These are phyloP conservation scores for Huiozyma sinensis DNA, from an alignment of 805 yeast species.

Conservation along the genomic window DNA sequence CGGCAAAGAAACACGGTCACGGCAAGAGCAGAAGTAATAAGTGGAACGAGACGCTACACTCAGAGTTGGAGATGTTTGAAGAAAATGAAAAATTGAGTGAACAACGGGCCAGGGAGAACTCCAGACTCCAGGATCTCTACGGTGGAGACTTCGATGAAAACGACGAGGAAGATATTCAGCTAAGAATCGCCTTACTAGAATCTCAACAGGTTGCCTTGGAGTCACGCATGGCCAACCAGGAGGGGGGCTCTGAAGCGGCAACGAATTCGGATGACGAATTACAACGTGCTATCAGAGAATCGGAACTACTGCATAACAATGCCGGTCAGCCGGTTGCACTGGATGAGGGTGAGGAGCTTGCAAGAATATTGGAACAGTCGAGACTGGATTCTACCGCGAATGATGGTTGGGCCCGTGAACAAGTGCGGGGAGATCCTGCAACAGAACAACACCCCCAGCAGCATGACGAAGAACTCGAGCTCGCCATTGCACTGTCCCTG, in stretches of 20 bases:
- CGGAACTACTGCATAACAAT: slow-evolving; percentile 4
- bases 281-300: slow-evolving; percentile 15
- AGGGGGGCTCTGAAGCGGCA: background rate
- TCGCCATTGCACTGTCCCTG: slow-evolving; percentile 27
- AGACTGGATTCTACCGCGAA: background rate
- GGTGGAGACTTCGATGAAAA: slow-evolving; percentile 18
- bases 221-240: background rate
- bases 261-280: slow-evolving; percentile 7
- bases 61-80: slow-evolving; percentile 21
- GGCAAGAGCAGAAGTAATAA: slow-evolving; percentile 14
- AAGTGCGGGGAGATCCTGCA: background rate
- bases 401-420: background rate
- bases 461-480: slow-evolving; percentile 22
- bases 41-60: slow-evolving; percentile 21
- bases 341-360: slow-evolving; percentile 16
- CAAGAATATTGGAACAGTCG: slow-evolving; percentile 14
- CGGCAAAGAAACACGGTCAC: background rate
- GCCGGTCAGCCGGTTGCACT: slow-evolving; percentile 2
- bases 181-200: slow-evolving; percentile 27
- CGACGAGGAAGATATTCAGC: slow-evolving; percentile 25
- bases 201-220: slow-evolving; percentile 11
- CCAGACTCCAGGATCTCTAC: slow-evolving; percentile 14
- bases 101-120: slow-evolving; percentile 10
- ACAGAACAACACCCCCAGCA: background rate
- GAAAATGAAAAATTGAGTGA: slow-evolving; percentile 16